Percentiles rank a stretch among this genome's conserved stretches.
These are phyloP conservation scores for Parathielavia hyrcaniae DNA, from an alignment of 495 filamentous ascomycete genomes.

Conservation along the genomic window DNA sequence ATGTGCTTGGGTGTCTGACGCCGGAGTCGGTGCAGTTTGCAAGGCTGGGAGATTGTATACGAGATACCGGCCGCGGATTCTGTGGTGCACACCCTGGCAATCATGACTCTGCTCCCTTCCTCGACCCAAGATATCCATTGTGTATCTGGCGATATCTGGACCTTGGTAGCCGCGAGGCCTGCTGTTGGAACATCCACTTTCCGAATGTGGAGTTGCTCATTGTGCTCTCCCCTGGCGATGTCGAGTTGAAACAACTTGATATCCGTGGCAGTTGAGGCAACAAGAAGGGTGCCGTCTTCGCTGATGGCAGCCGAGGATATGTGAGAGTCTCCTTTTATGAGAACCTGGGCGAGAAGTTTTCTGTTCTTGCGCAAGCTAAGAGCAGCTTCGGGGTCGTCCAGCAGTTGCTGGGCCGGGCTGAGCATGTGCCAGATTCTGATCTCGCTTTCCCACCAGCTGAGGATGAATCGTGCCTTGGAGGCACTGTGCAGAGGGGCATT, in stretches of 20 bases:
- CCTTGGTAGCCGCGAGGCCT: slow-evolving; percentile 57
- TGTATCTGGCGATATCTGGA: slow-evolving; percentile 66
- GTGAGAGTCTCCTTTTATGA: slow-evolving; percentile 75
- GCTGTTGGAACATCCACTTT: slow-evolving; percentile 26
- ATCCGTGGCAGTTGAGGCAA: slow-evolving; percentile 66
- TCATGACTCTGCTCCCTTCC: slow-evolving; percentile 74
- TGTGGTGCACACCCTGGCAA: slow-evolving; percentile 53
- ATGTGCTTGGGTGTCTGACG: slow-evolving; percentile 51
- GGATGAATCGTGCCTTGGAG: slow-evolving; percentile 61
- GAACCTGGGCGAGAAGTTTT: slow-evolving; percentile 63
- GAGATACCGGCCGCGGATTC: slow-evolving; percentile 29
- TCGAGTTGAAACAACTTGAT: slow-evolving; percentile 72
- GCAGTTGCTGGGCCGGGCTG: slow-evolving; percentile 43
- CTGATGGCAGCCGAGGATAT: slow-evolving; percentile 77
- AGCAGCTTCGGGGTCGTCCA: slow-evolving; percentile 36
- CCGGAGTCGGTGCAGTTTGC: slow-evolving; percentile 52
- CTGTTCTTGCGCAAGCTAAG: slow-evolving; percentile 39
- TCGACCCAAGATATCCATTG: slow-evolving; percentile 74
- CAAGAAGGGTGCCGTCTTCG: slow-evolving; percentile 65
- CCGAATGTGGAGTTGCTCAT: slow-evolving; percentile 35
- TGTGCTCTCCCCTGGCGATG: slow-evolving; percentile 38
- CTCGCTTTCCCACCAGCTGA: slow-evolving; percentile 92
- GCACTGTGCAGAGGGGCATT: slow-evolving; percentile 62
- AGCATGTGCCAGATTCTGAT: slow-evolving; percentile 73
- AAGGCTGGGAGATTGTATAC: slow-evolving; percentile 43